Conservation (phyloP, 768 basidiomycete species). For the Serendipita sp. region DNA sequence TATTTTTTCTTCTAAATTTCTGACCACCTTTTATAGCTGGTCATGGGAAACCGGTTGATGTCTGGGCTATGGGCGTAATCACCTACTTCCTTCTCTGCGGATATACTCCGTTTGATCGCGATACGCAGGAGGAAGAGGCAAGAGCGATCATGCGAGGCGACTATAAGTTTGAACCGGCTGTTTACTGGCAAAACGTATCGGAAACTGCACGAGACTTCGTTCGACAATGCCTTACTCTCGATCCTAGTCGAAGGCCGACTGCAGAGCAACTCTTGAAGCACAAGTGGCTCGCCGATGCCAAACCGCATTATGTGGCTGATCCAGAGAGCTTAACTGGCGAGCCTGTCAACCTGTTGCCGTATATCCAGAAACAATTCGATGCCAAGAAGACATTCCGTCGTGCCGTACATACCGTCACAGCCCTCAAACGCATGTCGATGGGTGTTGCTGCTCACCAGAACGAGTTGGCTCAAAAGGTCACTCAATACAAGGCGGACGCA, state of each 20-base stretch:
- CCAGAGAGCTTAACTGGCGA: slow-evolving; percentile 37
- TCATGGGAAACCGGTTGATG: slow-evolving; percentile 85
- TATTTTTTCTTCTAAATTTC: too few species aligned
- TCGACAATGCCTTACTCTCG: slow-evolving; percentile 60
- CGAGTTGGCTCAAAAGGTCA: slow-evolving; percentile 40
- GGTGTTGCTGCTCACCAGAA: slow-evolving; percentile 32
- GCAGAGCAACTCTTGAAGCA: slow-evolving; percentile 59
- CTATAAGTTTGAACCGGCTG: slow-evolving; percentile 77
- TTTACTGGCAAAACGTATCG: slow-evolving; percentile 80
- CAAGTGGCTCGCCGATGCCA: slow-evolving; percentile 56
- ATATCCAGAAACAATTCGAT: slow-evolving; percentile 79
- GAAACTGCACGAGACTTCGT: slow-evolving; percentile 75
- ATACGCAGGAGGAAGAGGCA: slow-evolving; percentile 77
- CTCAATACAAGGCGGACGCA: slow-evolving; percentile 65
- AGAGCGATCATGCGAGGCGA: slow-evolving; percentile 87
- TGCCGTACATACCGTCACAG: slow-evolving; percentile 73
- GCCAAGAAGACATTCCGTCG: slow-evolving; percentile 85
- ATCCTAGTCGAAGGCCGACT: slow-evolving; percentile 66
- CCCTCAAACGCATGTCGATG: slow-evolving; percentile 61
- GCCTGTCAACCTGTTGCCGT: slow-evolving; percentile 67
- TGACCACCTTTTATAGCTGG: slow-evolving; percentile 35
- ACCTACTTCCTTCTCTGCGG: slow-evolving; percentile 87
- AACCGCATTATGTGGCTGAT: slow-evolving; percentile 56
- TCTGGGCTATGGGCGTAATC: slow-evolving; percentile 98
- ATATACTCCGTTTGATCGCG: slow-evolving; percentile 95